A percentile compares a stretch with the other conserved stretches of the same genome.
Conservation (phyloP, 768 basidiomycete species). For the Flagelloscypha sp. region DNA sequence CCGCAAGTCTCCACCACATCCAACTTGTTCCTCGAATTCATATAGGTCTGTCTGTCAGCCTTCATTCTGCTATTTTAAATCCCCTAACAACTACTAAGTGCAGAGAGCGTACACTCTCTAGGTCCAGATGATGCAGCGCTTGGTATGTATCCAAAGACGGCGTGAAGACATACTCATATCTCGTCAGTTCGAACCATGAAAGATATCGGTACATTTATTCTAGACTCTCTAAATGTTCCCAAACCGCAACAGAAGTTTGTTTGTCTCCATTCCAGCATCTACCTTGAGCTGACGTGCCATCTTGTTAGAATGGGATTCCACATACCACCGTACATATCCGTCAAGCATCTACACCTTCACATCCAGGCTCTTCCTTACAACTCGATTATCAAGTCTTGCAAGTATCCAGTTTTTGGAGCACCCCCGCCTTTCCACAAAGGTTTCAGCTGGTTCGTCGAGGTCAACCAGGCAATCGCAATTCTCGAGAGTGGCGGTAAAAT, state of each 20-base stretch:
- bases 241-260: slow-evolving; percentile 37
- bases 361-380: slow-evolving; percentile 62
- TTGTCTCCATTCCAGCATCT: not conserved
- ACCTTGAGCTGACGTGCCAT: slow-evolving; percentile 8
- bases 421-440: slow-evolving; percentile 45
- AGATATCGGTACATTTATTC: slow-evolving; percentile 40
- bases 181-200: slow-evolving; percentile 38
- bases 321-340: slow-evolving; percentile 69
- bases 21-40: slow-evolving; percentile 45
- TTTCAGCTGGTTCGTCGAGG: slow-evolving; percentile 64
- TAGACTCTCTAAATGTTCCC: slow-evolving; percentile 41
- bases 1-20: slow-evolving; percentile 41
- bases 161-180: not conserved
- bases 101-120: slow-evolving; percentile 51
- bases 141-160: slow-evolving; percentile 27
- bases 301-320: slow-evolving; percentile 65
- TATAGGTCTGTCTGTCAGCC: slow-evolving; percentile 28
- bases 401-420: slow-evolving; percentile 43
- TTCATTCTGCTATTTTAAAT: slow-evolving; percentile 2
- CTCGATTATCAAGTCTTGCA: slow-evolving; percentile 24
- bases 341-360: slow-evolving; percentile 70
- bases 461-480: slow-evolving; percentile 51
- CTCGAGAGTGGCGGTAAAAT: slow-evolving; percentile 47
- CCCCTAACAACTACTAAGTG: slow-evolving; percentile 1
- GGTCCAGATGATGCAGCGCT: slow-evolving; percentile 35